Evolutionary conservation across 108 stramenopile genomes (phyloP), one percentile per base, ranked within the genome.

Genomic region (Seminavis robusta): DNA sequence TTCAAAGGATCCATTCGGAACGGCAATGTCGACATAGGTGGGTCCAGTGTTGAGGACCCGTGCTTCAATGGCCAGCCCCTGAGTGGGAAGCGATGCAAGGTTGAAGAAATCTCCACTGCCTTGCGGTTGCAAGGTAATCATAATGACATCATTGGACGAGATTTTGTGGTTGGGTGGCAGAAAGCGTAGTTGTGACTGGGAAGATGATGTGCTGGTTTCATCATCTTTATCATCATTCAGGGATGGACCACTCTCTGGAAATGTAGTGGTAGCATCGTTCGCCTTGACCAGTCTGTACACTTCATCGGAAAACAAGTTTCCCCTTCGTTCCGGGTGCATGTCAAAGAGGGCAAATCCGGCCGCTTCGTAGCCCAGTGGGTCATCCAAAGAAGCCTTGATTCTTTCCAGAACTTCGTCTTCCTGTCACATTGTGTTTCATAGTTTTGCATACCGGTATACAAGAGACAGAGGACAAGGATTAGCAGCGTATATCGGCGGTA

Each of bases 271-370:
- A 23, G 90, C 86, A 56, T 92, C 90, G 2, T 43, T 15, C 6
- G 86, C 76, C 55, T 88, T 92, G 47, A 65, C 56, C 30, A 92
- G 67, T 23, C 90, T 73, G 52, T 92, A 92, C 2, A 92, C 82
- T 78, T 92, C 90, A 37, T 92, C 90, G 38, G 69, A 70, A 77
- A 86, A 92, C 1, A 92, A 50, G 64, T 88, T 88, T 7, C 90
- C 90, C 1, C 90, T 60, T 30, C 90, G 76, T 65, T 75, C 62
- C 0, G 84, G 76, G 44, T 77, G 83, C 42, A 92, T 64, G 56
- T 92, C 90, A 41, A 74, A 80, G 9, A 88, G 47, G 3, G 86
- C 84, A 54, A 84, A 76, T 3, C 90, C 90, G 15, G 77, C 60
- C 9, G 26, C 48, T 69, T 91, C 90, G 23, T 81, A 56, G 33